Evolutionary conservation across 768 basidiomycete genomes (phyloP).

Genomic region (Russula brevipes): DNA sequence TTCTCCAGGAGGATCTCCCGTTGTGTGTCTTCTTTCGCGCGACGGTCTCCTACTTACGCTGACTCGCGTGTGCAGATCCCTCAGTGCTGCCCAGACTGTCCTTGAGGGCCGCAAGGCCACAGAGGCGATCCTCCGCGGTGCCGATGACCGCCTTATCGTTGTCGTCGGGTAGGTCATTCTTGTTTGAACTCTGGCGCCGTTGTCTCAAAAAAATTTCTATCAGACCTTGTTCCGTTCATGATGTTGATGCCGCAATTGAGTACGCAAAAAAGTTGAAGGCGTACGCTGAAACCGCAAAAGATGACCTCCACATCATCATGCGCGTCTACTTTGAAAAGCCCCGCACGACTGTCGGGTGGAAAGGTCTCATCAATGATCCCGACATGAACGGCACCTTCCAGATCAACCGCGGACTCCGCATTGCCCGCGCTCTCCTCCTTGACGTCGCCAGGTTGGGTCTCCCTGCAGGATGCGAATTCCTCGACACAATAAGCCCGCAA

Average conservation of each 20-base stretch:
- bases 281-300: slow-evolving; percentile 75
- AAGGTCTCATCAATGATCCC: slow-evolving; percentile 97
- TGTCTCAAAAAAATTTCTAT: slow-evolving; percentile 1
- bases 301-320: slow-evolving; percentile 94
- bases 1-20: slow-evolving; percentile 90
- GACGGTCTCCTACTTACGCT: slow-evolving; percentile 24
- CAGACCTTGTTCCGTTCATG: slow-evolving; percentile 94
- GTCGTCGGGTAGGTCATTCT: slow-evolving; percentile 67
- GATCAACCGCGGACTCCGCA: slow-evolving; percentile 92
- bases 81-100: slow-evolving; percentile 82
- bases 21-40: slow-evolving; percentile 45
- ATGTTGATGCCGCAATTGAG: slow-evolving; percentile 77
- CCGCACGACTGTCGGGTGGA: slow-evolving; percentile 97
- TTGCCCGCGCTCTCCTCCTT: slow-evolving; percentile 80
- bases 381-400: slow-evolving; percentile 90
- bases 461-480: slow-evolving; percentile 95
- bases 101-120: slow-evolving; percentile 75
- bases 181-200: neutral
- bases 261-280: slow-evolving; percentile 75
- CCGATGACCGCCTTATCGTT: slow-evolving; percentile 90
- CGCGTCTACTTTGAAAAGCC: slow-evolving; percentile 98
- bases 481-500: slow-evolving; percentile 73
- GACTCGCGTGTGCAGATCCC: slow-evolving; percentile 44
- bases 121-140: slow-evolving; percentile 75
- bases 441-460: slow-evolving; percentile 88